Evolutionary conservation across 495 filamentous ascomycete genomes (phyloP).

Genomic region (Ascobolus immersus): DNA sequence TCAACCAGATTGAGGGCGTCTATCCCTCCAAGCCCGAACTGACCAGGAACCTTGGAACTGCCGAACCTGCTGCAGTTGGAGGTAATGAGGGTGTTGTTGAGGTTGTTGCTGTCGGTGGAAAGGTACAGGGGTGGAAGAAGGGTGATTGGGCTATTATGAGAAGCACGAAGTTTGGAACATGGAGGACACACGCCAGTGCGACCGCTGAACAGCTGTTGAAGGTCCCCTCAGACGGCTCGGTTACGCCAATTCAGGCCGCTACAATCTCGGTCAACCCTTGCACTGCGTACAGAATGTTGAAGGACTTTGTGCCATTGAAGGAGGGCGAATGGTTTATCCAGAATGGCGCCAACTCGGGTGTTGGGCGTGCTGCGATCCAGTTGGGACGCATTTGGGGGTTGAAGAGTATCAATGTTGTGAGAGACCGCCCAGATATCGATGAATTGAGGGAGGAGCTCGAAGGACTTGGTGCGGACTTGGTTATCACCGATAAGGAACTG

Average conservation of each 20-base stretch:
- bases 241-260: constrained; percentile 49
- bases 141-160: constrained; percentile 90
- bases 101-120: constrained; percentile 37
- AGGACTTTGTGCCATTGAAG: constrained; percentile 43
- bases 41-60: constrained; percentile 43
- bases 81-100: constrained; percentile 90
- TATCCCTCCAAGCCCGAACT: constrained; percentile 68
- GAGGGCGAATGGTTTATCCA: constrained; percentile 70
- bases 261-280: constrained; percentile 80
- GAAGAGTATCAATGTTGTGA: constrained; percentile 63
- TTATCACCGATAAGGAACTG: constrained; percentile 57
- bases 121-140: constrained; percentile 23
- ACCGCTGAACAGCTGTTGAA: constrained; percentile 33
- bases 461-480: constrained; percentile 48
- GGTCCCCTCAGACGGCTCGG: constrained; percentile 37
- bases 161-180: constrained; percentile 57
- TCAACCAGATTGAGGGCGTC: constrained; percentile 90
- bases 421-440: constrained; percentile 33
- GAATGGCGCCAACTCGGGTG: constrained; percentile 85
- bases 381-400: constrained; percentile 59
- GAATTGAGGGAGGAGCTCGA: constrained; percentile 45
- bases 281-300: constrained; percentile 77
- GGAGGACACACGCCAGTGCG: constrained; percentile 69
- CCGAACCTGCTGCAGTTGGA: constrained; percentile 41
- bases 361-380: constrained; percentile 73